Conservation (phyloP, 1,284 basidiomycete species). For the Irpex lacteus region DNA sequence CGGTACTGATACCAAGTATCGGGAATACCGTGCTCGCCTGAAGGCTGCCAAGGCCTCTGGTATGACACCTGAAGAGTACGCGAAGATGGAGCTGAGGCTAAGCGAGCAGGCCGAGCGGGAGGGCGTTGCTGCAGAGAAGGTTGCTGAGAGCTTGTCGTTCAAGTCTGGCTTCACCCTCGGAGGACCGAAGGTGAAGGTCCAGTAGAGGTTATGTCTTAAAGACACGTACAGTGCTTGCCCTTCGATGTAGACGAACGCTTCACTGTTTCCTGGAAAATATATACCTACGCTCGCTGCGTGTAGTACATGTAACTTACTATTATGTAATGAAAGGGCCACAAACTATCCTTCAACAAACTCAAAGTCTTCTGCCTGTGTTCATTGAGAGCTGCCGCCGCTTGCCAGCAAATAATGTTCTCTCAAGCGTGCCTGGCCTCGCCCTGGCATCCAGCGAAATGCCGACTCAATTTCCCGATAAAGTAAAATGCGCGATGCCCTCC, state of each 20-base stretch:
- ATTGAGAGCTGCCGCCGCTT: no score
- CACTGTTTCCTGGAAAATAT: background rate
- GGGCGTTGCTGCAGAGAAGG: slow-evolving; percentile 69
- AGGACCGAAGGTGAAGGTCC: slow-evolving; percentile 26
- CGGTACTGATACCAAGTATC: slow-evolving; percentile 87
- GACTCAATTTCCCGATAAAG: no score
- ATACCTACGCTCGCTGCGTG: background rate
- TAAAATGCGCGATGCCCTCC: no score
- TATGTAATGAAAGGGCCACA: background rate
- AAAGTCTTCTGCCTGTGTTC: background rate
- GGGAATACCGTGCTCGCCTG: slow-evolving; percentile 67
- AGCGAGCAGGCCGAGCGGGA: slow-evolving; percentile 67
- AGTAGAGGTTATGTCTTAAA: slow-evolving; percentile 11
- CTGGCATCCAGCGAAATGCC: no score
- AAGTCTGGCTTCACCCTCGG: slow-evolving; percentile 6
- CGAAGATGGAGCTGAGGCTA: slow-evolving; percentile 55
- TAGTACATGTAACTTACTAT: background rate
- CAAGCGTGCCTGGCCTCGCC: no score
- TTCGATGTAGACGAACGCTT: background rate
- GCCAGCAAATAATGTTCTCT: no score
- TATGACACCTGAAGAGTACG: slow-evolving; percentile 48
- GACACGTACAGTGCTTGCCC: background rate
- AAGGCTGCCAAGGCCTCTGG: slow-evolving; percentile 47
- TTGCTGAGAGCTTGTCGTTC: slow-evolving; percentile 40
- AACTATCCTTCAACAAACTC: background rate